Base-by-base conservation (phyloP, 805 yeast species). In the Candida lessepsii region DNA sequence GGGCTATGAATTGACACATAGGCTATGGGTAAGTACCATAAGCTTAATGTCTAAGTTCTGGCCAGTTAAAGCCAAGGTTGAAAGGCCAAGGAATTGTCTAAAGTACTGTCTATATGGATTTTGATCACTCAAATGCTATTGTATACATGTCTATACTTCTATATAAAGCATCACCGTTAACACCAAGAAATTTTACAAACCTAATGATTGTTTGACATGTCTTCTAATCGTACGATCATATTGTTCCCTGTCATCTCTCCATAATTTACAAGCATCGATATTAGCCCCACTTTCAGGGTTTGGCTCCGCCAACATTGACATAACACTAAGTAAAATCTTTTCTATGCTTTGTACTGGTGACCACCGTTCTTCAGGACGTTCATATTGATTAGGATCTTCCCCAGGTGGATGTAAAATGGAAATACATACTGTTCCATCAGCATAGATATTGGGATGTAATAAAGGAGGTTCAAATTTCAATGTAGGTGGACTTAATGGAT, bases 261-360 rank as follows among this genome's bases (percentile, higher is more conserved):
- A 91, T 46, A 93, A 73, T 61, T 89, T 89, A 52, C 86, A 79
- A 1, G 83, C 83, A 47, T 78, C 84, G 21, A 77, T 76, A 54
- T 93, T 88, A 36, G 99, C 99, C 9, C 97, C 98, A 53, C 95
- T 85, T 61, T 91, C 97, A 23, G 86, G 83, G 57, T 93, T 93
- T 2, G 99, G 98, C 62, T 93, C 96, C 18, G 97, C 96, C 45
- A 93, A 72, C 97, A 93, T 90, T 54, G 96, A 86, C 75, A 90
- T 80, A 16, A 93, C 98, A 61, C 95, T 84, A 44, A 93, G 65
- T 46, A 93, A 69, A 45, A 93, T 93, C 74, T 93, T 93, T 65
- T 93, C 99, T n/a, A 93, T 90, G 57, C 95, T 86, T 61, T 93
- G 99, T 21, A 93, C 90, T 0, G 99, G 99, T 5, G 95, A 86